These are phyloP conservation scores for Globisporangium canariense DNA, from an alignment of 352 stramenopile genomes.

Conservation along the genomic window DNA sequence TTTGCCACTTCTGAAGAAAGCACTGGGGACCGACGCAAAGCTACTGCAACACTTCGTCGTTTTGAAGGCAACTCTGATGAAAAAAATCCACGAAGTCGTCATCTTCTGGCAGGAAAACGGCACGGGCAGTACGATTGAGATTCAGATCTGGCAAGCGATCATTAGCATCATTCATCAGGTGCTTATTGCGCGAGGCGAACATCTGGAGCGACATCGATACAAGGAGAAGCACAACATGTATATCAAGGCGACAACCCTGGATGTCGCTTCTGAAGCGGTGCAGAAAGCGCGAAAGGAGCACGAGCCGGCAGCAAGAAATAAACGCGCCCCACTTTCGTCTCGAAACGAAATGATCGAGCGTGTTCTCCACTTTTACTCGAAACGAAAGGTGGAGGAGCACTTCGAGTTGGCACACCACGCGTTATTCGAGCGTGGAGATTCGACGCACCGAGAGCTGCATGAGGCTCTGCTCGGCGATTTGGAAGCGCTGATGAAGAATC, in stretches of 20 bases:
- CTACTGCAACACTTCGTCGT: constrained; percentile 32
- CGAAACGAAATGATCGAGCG: constrained; percentile 72
- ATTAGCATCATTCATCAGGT: constrained; percentile 48
- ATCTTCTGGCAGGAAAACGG: constrained; percentile 48
- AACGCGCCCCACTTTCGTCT: constrained; percentile 38
- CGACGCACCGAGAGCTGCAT: constrained; percentile 27
- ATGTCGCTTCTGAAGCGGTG: constrained; percentile 49
- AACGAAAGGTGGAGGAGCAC: constrained; percentile 57
- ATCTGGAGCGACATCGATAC: constrained; percentile 33
- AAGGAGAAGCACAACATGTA: constrained; percentile 54
- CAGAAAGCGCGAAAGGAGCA: constrained; percentile 25
- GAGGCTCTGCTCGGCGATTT: constrained; percentile 45
- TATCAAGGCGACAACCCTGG: constrained; percentile 42
- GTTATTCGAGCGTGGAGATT: constrained; percentile 20
- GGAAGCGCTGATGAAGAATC: constrained; percentile 47
- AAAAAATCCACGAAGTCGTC: constrained; percentile 34
- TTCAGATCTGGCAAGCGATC: constrained; percentile 45
- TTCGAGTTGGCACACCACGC: constrained; percentile 54
- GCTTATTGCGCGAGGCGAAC: constrained; percentile 51
- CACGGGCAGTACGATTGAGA: constrained; percentile 48
- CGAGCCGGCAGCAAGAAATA: neutral
- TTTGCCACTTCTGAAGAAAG: constrained; percentile 33
- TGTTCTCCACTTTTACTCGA: constrained; percentile 57
- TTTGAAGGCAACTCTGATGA: constrained; percentile 45
- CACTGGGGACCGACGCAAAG: constrained; percentile 25